These are phyloP conservation scores for Cardamine chenopodiifolia DNA, from an alignment of 345 rosid species.

Conservation along the genomic window DNA sequence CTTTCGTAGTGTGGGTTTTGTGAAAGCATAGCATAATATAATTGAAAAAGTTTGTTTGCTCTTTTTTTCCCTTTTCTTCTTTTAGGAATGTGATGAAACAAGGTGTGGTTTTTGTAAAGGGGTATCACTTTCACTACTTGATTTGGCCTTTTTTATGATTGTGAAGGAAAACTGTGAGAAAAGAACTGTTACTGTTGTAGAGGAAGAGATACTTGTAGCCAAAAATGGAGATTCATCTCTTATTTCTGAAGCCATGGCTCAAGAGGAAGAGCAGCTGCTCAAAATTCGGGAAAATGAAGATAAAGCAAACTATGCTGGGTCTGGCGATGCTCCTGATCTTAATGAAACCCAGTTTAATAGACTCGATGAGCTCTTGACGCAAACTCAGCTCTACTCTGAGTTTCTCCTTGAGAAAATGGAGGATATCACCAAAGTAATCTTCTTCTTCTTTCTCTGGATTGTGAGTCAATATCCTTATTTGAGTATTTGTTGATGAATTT, in stretches of 20 bases:
- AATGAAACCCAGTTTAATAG: conserved; percentile 63
- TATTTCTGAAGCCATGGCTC: conserved; percentile 55
- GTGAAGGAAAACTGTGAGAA: conserved; percentile 49
- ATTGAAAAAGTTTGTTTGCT: conserved; percentile 6
- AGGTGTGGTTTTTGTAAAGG: conserved; percentile 15
- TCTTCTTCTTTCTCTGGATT: conserved; percentile 20
- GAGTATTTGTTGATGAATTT: conserved; percentile 23
- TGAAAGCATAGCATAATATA: not conserved
- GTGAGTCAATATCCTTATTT: conserved; percentile 22
- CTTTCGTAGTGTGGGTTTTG: not conserved
- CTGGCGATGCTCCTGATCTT: conserved; percentile 48
- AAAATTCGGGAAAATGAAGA: conserved; percentile 58
- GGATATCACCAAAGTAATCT: conserved; percentile 63
- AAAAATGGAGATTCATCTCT: conserved; percentile 60
- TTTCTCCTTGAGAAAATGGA: conserved; percentile 93
- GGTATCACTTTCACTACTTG: not conserved
- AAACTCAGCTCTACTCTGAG: conserved; percentile 78
- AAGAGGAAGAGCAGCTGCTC: conserved; percentile 70
- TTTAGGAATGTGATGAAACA: not conserved
- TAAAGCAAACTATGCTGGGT: conserved; percentile 26
- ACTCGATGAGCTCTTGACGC: conserved; percentile 84
- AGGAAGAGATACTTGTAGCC: conserved; percentile 49
- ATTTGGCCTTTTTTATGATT: conserved; percentile 2
- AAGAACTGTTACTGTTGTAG: conserved; percentile 29
- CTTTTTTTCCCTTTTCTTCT: not conserved